These are phyloP conservation scores for Guillardia theta DNA, from an alignment of 78 protist genomes.

Conservation along the genomic window DNA sequence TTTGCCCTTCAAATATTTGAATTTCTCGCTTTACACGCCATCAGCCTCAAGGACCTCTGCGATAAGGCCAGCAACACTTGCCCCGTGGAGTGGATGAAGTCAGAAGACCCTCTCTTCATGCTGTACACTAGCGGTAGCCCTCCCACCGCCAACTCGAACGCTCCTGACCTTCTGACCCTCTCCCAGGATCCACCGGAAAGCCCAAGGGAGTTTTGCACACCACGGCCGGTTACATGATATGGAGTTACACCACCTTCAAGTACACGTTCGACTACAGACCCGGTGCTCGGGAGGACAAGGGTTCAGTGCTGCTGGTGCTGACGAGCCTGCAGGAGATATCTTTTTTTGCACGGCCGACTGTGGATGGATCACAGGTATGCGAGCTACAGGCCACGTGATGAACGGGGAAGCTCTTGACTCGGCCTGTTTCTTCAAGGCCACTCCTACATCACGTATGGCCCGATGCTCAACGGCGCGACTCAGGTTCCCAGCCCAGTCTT, in stretches of 20 bases:
- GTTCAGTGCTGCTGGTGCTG: neutral
- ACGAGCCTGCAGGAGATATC: slow-evolving; percentile 74
- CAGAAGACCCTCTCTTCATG: slow-evolving; percentile 92
- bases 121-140: slow-evolving; percentile 93
- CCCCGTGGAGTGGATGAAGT: slow-evolving; percentile 62
- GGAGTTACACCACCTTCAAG: slow-evolving; percentile 61
- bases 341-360: slow-evolving; percentile 92
- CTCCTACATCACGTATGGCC: slow-evolving; percentile 95
- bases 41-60: neutral
- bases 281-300: neutral
- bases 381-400: neutral
- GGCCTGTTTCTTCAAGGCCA: slow-evolving; percentile 74
- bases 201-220: slow-evolving; percentile 94
- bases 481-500: slow-evolving; percentile 40
- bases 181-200: slow-evolving; percentile 63
- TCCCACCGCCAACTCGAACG: too few species aligned
- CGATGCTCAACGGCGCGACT: slow-evolving; percentile 91
- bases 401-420: neutral
- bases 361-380: slow-evolving; percentile 82
- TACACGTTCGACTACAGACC: neutral
- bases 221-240: slow-evolving; percentile 70
- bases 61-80: neutral
- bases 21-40: neutral
- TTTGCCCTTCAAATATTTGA: neutral
- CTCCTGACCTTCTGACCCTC: neutral